phyloP scores from a whole-genome alignment of 2,329 filamentous ascomycete species.

The Colletotrichum tofieldiae region DNA sequence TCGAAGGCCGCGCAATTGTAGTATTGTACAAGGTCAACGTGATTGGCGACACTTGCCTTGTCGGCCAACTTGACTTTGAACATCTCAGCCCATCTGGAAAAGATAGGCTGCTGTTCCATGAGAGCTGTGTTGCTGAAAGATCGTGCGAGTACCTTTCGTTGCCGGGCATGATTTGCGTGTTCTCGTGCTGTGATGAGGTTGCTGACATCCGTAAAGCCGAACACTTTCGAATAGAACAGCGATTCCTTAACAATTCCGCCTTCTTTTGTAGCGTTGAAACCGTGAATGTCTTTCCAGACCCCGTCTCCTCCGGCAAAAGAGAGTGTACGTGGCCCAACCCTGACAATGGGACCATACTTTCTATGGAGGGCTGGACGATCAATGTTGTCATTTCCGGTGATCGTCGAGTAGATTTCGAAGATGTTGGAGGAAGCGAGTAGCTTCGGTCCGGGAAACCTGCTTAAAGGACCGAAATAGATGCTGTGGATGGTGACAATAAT shows the following conservation, averaged over 20 bases:
- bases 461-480: background rate
- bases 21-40: background rate
- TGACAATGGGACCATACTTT: background rate
- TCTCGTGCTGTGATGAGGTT: background rate
- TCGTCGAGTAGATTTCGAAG: background rate
- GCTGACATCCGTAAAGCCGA: background rate
- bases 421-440: background rate
- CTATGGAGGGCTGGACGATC: background rate
- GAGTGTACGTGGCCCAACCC: background rate
- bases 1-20: background rate
- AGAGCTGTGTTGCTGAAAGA: constrained; percentile 18
- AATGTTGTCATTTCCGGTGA: background rate
- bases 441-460: background rate
- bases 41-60: background rate
- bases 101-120: constrained; percentile 24
- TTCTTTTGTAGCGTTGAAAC: constrained; percentile 4
- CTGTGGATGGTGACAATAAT: background rate
- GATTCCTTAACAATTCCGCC: constrained; percentile 12
- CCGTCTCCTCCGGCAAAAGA: constrained; percentile 16
- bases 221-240: background rate
- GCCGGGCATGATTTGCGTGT: constrained; percentile 10
- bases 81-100: constrained; percentile 8
- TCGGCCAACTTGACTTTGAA: constrained; percentile 1
- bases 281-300: constrained; percentile 22
- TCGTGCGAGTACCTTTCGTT: constrained; percentile 16